Evolutionary conservation across 2,329 filamentous ascomycete genomes (phyloP).

Genomic region (Colletotrichum australisinense): DNA sequence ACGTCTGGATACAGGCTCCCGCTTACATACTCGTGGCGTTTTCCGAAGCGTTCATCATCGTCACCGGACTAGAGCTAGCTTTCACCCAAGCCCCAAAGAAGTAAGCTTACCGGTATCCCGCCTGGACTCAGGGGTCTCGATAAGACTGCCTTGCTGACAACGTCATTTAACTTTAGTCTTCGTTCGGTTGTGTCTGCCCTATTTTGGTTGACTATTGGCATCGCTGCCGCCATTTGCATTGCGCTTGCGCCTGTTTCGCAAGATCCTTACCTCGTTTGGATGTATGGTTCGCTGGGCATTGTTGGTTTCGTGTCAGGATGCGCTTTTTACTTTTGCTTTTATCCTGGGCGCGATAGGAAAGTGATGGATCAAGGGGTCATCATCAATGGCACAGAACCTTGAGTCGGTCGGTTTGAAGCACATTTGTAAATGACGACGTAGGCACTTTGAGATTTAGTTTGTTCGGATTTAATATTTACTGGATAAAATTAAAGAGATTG

Average conservation of each 20-base stretch:
- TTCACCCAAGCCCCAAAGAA: slow-evolving; percentile 74
- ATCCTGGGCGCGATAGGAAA: background rate
- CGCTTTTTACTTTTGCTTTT: slow-evolving; percentile 57
- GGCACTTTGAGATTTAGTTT: background rate
- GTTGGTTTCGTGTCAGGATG: slow-evolving; percentile 60
- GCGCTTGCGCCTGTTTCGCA: slow-evolving; percentile 71
- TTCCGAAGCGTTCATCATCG: slow-evolving; percentile 72
- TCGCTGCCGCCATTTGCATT: slow-evolving; percentile 53
- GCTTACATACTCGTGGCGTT: slow-evolving; percentile 69
- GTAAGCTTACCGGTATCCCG: slow-evolving; percentile 37
- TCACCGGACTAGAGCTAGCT: slow-evolving; percentile 78
- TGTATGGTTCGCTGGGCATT: slow-evolving; percentile 69
- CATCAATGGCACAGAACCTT: background rate
- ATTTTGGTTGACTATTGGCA: slow-evolving; percentile 65
- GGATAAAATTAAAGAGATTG: background rate
- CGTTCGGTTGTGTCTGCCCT: slow-evolving; percentile 30
- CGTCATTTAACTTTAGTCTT: background rate
- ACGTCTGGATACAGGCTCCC: slow-evolving; percentile 65
- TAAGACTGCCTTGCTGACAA: background rate
- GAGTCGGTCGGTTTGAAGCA: background rate
- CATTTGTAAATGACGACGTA: too few species aligned
- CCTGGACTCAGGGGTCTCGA: background rate
- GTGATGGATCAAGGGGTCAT: background rate
- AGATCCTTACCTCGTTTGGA: slow-evolving; percentile 75
- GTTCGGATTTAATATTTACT: background rate